These are phyloP conservation scores for Aspergillus sclerotiicarbonarius DNA, from an alignment of 495 filamentous ascomycete species.

Conservation along the genomic window DNA sequence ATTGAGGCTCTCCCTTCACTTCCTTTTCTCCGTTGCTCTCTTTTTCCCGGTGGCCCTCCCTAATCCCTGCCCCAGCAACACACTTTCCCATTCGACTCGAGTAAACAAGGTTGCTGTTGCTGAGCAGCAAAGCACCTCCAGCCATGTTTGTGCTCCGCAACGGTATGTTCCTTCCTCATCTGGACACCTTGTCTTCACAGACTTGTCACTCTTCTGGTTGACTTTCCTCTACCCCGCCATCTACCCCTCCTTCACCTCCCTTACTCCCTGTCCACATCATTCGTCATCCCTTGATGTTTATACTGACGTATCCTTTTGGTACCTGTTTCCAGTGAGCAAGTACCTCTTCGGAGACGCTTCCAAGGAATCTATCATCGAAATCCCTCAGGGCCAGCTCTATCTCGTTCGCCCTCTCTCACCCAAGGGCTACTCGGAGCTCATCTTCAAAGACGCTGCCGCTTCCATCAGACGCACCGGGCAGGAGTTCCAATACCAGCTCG, in stretches of 20 bases:
- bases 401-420: constrained; percentile 92
- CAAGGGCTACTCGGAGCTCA: constrained; percentile 96
- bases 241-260: constrained; percentile 32
- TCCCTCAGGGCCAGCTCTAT: constrained; percentile 93
- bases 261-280: constrained; percentile 2
- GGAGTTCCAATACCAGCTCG: constrained; percentile 95
- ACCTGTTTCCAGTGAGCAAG: constrained; percentile 66
- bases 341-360: constrained; percentile 88
- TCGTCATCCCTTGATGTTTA: not conserved
- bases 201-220: not conserved
- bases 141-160: constrained; percentile 75
- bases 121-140: constrained; percentile 33
- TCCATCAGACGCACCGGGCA: constrained; percentile 89
- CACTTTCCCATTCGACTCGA: not conserved
- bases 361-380: constrained; percentile 91
- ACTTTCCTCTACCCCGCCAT: constrained; percentile 26
- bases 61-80: constrained; percentile 12
- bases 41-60: constrained; percentile 7
- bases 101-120: constrained; percentile 19
- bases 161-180: constrained; percentile 43
- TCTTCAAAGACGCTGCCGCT: constrained; percentile 95
- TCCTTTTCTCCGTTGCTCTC: not conserved
- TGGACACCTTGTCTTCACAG: constrained; percentile 14
- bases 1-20: not conserved
- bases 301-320: not conserved